phyloP scores from a whole-genome alignment of 2,329 filamentous ascomycete species.

The Penicillium sp. region DNA sequence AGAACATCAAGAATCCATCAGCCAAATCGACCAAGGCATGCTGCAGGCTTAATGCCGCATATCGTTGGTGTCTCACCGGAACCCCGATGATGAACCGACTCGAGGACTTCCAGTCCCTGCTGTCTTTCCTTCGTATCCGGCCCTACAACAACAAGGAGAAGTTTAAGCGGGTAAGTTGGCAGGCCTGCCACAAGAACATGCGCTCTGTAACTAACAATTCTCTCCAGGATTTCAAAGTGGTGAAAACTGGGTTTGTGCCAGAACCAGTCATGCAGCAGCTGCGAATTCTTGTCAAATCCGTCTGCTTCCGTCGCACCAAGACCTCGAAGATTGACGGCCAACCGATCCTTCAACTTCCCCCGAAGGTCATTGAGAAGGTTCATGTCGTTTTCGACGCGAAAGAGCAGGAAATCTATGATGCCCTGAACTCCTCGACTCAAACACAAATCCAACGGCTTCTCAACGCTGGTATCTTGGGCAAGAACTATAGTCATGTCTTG shows the following conservation, averaged over 20 bases:
- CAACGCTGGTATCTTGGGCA: constrained; percentile 65
- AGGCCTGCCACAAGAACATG: neutral
- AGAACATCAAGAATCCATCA: constrained; percentile 75
- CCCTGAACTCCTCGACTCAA: constrained; percentile 67
- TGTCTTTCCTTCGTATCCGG: constrained; percentile 74
- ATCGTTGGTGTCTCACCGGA: constrained; percentile 75
- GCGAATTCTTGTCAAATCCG: constrained; percentile 74
- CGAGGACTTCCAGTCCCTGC: constrained; percentile 73
- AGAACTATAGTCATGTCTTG: constrained; percentile 77
- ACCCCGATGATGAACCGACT: constrained; percentile 90
- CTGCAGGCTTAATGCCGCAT: constrained; percentile 58
- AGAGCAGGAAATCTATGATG: constrained; percentile 65
- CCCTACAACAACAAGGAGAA: constrained; percentile 68
- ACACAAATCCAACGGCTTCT: constrained; percentile 77
- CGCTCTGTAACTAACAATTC: neutral
- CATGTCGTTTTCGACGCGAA: constrained; percentile 68
- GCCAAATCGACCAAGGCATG: constrained; percentile 65
- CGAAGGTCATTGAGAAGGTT: constrained; percentile 63
- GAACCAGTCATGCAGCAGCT: constrained; percentile 67
- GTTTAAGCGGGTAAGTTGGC: constrained; percentile 58
- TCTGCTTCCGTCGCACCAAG: constrained; percentile 82
- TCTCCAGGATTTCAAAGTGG: constrained; percentile 54
- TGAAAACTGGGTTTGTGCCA: constrained; percentile 47
- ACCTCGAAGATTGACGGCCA: constrained; percentile 75
- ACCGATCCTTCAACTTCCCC: constrained; percentile 70